A percentile compares a stretch with the other conserved stretches of the same genome.
phyloP scores from a whole-genome alignment of 768 basidiomycete species.

The Phylloporus sp. region DNA sequence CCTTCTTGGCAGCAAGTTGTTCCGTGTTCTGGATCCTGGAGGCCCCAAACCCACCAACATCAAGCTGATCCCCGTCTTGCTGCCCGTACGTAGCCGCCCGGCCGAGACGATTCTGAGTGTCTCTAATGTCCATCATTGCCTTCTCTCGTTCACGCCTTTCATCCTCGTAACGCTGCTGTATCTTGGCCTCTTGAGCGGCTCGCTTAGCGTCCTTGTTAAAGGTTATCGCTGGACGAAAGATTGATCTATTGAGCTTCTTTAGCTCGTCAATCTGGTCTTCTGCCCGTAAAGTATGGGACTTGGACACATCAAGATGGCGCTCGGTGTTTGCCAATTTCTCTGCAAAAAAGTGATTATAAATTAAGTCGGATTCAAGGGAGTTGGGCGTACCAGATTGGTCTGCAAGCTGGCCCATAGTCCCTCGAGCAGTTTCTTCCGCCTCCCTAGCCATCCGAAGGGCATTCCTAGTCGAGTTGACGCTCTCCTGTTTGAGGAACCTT shows the following conservation, averaged over 20 bases:
- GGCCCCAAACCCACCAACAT: conserved; percentile 34
- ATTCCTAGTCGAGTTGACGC: conserved; percentile 83
- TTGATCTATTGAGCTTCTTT: conserved; percentile 89
- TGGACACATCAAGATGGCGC: conserved; percentile 88
- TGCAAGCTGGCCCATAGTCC: conserved; percentile 77
- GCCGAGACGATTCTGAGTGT: conserved; percentile 82
- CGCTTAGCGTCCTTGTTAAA: conserved; percentile 94
- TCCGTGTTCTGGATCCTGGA: conserved; percentile 44
- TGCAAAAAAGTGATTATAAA: conserved; percentile 22
- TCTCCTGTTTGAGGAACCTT: conserved; percentile 85
- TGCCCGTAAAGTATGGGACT: conserved; percentile 81
- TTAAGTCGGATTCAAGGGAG: neutral
- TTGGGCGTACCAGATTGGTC: conserved; percentile 80
- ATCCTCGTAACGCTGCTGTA: conserved; percentile 81
- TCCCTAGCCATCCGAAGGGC: conserved; percentile 91
- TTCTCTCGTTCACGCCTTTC: conserved; percentile 82
- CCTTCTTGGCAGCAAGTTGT: conserved; percentile 53
- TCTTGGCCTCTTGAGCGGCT: conserved; percentile 76
- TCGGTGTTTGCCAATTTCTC: conserved; percentile 92
- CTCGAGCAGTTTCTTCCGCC: conserved; percentile 91
- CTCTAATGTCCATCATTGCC: conserved; percentile 79
- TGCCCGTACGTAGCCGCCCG: conserved; percentile 61
- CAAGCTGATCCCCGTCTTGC: conserved; percentile 35
- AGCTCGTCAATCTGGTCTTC: conserved; percentile 92
- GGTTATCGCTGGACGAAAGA: conserved; percentile 87